Conservation (phyloP, 257 asterid species). For the Agastache rugosa region DNA sequence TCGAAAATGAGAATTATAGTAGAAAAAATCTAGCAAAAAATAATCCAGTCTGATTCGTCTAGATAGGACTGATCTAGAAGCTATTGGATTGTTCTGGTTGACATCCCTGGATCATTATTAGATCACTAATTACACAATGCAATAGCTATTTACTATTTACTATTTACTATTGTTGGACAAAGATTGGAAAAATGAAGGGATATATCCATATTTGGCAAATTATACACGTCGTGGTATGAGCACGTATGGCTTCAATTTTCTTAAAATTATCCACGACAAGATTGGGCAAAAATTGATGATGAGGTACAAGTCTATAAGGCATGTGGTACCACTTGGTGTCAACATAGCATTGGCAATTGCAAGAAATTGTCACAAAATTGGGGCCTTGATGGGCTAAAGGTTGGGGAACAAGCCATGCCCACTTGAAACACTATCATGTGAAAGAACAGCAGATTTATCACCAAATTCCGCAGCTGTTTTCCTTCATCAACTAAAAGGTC, state of each 20-base stretch:
- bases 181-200: neutral
- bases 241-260: slow-evolving; percentile 19
- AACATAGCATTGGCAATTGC: neutral
- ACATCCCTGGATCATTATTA: too few species aligned
- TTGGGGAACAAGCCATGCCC: slow-evolving; percentile 24
- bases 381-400: slow-evolving; percentile 7
- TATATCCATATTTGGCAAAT: neutral
- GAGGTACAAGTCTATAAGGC: neutral
- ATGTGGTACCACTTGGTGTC: neutral
- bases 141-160: too few species aligned
- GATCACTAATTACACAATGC: too few species aligned
- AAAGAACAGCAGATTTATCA: neutral
- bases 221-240: neutral
- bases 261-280: slow-evolving; percentile 21
- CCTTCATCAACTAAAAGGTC: neutral
- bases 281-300: neutral
- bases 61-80: too few species aligned
- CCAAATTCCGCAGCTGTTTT: neutral
- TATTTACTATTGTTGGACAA: neutral
- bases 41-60: too few species aligned
- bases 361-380: neutral
- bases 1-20: too few species aligned
- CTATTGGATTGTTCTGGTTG: too few species aligned
- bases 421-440: slow-evolving; percentile 13
- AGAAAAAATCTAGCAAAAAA: too few species aligned